Evolutionary conservation across 2,329 filamentous ascomycete genomes (phyloP).

Genomic region (Aureobasidium mangrovei): DNA sequence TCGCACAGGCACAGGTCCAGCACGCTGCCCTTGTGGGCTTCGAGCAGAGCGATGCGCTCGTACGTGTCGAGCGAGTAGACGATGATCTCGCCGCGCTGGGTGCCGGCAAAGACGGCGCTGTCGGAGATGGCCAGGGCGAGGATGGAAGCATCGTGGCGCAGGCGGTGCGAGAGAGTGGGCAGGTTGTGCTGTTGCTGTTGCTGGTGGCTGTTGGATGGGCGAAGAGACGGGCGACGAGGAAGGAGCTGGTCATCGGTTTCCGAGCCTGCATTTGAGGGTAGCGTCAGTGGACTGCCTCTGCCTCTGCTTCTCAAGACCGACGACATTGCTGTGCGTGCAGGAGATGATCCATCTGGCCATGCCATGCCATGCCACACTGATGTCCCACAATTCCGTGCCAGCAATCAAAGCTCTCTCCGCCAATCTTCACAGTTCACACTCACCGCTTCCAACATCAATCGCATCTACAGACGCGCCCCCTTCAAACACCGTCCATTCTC

Average conservation of each 20-base stretch:
- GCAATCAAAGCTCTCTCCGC: not conserved
- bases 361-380: not conserved
- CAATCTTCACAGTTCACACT: not conserved
- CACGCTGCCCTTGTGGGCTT: conserved; percentile 86
- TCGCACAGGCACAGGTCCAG: conserved; percentile 74
- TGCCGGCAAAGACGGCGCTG: conserved; percentile 79
- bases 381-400: not conserved
- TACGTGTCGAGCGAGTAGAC: conserved; percentile 86
- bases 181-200: conserved; percentile 14
- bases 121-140: conserved; percentile 75
- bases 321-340: not conserved
- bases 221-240: conserved; percentile 1
- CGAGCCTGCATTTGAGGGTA: conserved; percentile 14
- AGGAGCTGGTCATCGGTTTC: conserved; percentile 16
- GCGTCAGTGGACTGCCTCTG: not conserved
- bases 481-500: conserved; percentile 3
- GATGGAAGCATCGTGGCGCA: conserved; percentile 69
- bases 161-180: conserved; percentile 64
- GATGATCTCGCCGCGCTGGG: conserved; percentile 86
- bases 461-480: too few relatives aligned
- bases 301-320: not conserved
- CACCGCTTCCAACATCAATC: conserved; percentile 5
- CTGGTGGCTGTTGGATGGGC: conserved; percentile 1
- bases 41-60: conserved; percentile 66
- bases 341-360: not conserved